These are phyloP conservation scores for Exophiala sp. DNA, from an alignment of 2,329 filamentous ascomycete genomes.

Conservation along the genomic window DNA sequence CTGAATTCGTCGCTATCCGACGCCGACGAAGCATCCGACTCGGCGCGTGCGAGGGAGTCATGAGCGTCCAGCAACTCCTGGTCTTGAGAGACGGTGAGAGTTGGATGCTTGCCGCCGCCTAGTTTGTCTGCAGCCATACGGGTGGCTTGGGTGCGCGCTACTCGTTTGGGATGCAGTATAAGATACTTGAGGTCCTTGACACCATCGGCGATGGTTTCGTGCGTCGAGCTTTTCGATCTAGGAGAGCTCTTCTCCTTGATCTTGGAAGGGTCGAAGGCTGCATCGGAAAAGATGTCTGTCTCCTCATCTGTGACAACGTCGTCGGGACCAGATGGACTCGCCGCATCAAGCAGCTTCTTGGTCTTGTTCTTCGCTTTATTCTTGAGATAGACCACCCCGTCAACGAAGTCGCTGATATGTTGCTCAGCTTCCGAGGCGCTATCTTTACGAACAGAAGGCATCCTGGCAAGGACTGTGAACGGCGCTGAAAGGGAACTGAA, in stretches of 20 bases:
- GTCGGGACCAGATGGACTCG: not conserved
- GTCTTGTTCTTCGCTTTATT: constrained; percentile 18
- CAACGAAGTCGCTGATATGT: constrained; percentile 12
- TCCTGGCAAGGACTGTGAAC: not conserved
- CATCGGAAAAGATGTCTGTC: constrained; percentile 26
- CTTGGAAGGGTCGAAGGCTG: constrained; percentile 34
- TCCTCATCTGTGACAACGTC: constrained; percentile 2
- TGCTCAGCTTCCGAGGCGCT: constrained; percentile 8
- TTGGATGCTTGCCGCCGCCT: constrained; percentile 35
- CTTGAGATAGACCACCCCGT: constrained; percentile 10
- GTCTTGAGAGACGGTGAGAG: constrained; percentile 29
- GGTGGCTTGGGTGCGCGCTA: constrained; percentile 32
- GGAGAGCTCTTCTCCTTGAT: constrained; percentile 26
- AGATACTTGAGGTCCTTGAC: constrained; percentile 19
- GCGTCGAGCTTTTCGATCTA: constrained; percentile 16
- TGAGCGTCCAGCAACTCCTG: constrained; percentile 34
- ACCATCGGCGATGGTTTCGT: constrained; percentile 26
- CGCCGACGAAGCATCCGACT: constrained; percentile 14
- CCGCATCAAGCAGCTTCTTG: constrained; percentile 9
- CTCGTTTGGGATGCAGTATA: constrained; percentile 32
- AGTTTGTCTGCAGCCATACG: constrained; percentile 31
- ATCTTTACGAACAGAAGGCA: constrained; percentile 2
- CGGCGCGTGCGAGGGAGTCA: constrained; percentile 28
- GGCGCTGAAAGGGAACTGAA: not conserved
- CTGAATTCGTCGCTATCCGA: constrained; percentile 15